These are phyloP conservation scores for Coemansia biformis DNA, from an alignment of 192 early-diverging fungal genomes.

Conservation along the genomic window DNA sequence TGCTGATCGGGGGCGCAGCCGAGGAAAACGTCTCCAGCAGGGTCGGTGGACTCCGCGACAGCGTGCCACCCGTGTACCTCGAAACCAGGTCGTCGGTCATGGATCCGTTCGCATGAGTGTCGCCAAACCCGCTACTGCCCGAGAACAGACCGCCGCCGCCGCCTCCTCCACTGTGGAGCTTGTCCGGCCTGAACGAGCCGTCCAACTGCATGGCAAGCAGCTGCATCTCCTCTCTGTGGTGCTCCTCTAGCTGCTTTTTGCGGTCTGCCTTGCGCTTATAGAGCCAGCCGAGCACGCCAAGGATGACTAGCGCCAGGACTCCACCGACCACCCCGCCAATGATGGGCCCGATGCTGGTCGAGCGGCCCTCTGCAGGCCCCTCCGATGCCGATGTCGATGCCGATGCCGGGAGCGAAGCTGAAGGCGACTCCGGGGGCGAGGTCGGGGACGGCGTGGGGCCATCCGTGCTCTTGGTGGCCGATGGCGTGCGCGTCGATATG, in stretches of 20 bases:
- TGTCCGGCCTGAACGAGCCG: conserved; percentile 34
- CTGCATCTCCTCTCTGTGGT: conserved; percentile 42
- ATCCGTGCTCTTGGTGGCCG: neutral
- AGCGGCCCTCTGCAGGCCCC: neutral
- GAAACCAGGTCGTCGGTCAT: conserved; percentile 41
- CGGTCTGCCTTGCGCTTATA: conserved; percentile 34
- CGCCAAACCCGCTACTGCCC: conserved; percentile 16
- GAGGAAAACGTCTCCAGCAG: conserved; percentile 15
- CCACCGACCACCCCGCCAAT: conserved; percentile 28
- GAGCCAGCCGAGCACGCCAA: conserved; percentile 19
- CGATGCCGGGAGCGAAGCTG: neutral
- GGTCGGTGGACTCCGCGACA: conserved; percentile 21
- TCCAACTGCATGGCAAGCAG: conserved; percentile 40
- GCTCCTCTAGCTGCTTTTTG: conserved; percentile 35
- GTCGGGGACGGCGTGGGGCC: neutral
- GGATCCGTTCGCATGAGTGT: conserved; percentile 15
- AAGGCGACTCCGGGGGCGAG: neutral
- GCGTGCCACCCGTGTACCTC: conserved; percentile 30
- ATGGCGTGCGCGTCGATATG: conserved; percentile 5
- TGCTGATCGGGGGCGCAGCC: conserved; percentile 7
- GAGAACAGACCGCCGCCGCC: conserved; percentile 6
- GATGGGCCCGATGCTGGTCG: conserved; percentile 24
- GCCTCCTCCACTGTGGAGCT: conserved; percentile 8
- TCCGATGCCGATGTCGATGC: neutral
- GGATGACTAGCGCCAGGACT: conserved; percentile 12